These are phyloP conservation scores for Chlorella sp. DNA, from an alignment of 139 green algal species.

Conservation along the genomic window DNA sequence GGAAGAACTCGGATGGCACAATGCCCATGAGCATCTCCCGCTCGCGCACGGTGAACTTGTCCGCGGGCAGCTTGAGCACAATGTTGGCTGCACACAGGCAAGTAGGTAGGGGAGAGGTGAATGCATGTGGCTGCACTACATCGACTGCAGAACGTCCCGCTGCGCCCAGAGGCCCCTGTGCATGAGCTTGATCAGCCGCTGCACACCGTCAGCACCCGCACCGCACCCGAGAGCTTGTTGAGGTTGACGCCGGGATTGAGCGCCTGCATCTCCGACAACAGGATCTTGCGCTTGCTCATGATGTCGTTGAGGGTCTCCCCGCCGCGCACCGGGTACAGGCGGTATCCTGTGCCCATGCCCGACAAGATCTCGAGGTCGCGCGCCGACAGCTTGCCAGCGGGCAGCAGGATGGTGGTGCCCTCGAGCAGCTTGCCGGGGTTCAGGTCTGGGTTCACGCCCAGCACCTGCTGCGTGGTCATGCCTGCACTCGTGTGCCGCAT, in stretches of 20 bases:
- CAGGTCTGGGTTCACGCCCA: conserved; percentile 53
- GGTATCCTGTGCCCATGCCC: conserved; percentile 61
- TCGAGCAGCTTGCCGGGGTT: conserved; percentile 32
- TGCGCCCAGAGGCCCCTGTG: too few relatives aligned
- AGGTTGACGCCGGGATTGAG: conserved; percentile 76
- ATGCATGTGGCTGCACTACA: too few relatives aligned
- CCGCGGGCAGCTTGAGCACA: conserved; percentile 65
- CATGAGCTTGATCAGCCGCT: too few relatives aligned
- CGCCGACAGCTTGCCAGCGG: conserved; percentile 61
- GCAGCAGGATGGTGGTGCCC: conserved; percentile 80
- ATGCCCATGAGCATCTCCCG: conserved; percentile 80
- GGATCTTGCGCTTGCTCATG: conserved; percentile 66
- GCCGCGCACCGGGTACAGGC: conserved; percentile 70
- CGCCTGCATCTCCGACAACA: conserved; percentile 49
- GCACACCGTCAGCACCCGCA: too few relatives aligned
- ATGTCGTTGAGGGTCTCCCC: conserved; percentile 73
- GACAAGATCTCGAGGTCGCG: conserved; percentile 79
- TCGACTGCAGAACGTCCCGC: too few relatives aligned
- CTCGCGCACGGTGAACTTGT: conserved; percentile 84
- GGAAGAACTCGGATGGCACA: conserved; percentile 62
- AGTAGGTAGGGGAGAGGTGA: too few relatives aligned
- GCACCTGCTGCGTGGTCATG: conserved; percentile 50
- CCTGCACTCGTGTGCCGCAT: too few relatives aligned
- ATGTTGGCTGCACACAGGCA: conserved; percentile 38
- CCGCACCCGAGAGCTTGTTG: conserved; percentile 46